These are phyloP conservation scores for Simplicillium sp. DNA, from an alignment of 2,329 filamentous ascomycete species.

Conservation along the genomic window DNA sequence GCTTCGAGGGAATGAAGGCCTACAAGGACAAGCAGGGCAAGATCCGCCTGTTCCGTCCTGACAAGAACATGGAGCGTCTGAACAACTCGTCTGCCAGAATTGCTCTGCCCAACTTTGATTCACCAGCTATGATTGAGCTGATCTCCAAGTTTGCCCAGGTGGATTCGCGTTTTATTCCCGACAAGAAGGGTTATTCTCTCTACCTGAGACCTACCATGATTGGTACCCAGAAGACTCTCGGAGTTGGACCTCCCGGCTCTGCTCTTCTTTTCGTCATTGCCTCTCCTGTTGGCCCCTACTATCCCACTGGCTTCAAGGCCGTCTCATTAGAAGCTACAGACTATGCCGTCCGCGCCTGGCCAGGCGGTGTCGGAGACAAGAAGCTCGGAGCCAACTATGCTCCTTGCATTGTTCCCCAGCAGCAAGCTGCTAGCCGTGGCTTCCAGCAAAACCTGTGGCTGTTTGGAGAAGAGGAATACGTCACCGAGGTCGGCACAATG, in stretches of 20 bases:
- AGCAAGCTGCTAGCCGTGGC: conserved; percentile 80
- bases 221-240: conserved; percentile 88
- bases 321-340: conserved; percentile 91
- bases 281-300: conserved; percentile 94
- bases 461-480: conserved; percentile 88
- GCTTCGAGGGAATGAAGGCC: conserved; percentile 99
- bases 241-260: conserved; percentile 83
- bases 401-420: conserved; percentile 95
- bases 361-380: conserved; percentile 93
- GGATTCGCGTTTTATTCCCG: conserved; percentile 84
- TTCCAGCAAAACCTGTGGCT: conserved; percentile 99
- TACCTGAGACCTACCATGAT: conserved; percentile 97
- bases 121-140: conserved; percentile 65
- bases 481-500: conserved; percentile 98
- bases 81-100: conserved; percentile 90
- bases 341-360: conserved; percentile 95
- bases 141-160: conserved; percentile 71
- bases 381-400: conserved; percentile 99
- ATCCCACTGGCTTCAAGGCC: conserved; percentile 96
- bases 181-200: conserved; percentile 79
- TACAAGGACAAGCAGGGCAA: conserved; percentile 79
- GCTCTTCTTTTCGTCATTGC: conserved; percentile 93
- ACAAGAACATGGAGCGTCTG: conserved; percentile 91
- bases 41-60: conserved; percentile 83
- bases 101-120: conserved; percentile 79